Evolutionary conservation across 768 basidiomycete species (phyloP).

Genomic region (Erythrobasidium yunnanense): DNA sequence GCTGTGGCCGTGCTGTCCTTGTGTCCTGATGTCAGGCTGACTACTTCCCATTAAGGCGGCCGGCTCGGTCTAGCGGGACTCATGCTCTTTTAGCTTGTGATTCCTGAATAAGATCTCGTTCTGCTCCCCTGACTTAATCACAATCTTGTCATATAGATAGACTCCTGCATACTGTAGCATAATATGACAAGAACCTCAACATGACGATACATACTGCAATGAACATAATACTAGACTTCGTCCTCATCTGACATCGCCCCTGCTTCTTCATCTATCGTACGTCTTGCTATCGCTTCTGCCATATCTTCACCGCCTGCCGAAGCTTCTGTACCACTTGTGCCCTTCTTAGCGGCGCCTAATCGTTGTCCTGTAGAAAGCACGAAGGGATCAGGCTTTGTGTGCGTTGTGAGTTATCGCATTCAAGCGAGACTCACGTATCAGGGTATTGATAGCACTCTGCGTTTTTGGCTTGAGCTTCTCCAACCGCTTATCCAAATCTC

Average conservation of each 20-base stretch:
- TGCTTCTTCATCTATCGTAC: conserved; percentile 20
- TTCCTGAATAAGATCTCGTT: too few species aligned
- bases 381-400: too few species aligned
- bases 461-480: conserved; percentile 75
- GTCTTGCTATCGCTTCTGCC: conserved; percentile 15
- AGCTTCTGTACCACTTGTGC: conserved; percentile 10
- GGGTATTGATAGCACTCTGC: conserved; percentile 78
- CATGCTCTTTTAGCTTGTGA: too few species aligned
- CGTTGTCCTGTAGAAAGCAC: conserved; percentile 15
- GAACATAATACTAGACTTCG: conserved; percentile 4
- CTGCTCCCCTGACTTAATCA: too few species aligned
- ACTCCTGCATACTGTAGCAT: too few species aligned
- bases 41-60: too few species aligned
- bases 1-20: too few species aligned
- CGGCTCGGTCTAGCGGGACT: too few species aligned
- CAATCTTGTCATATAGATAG: too few species aligned
- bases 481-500: conserved; percentile 69
- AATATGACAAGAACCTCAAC: too few species aligned
- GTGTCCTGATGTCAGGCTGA: too few species aligned
- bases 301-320: conserved; percentile 19
- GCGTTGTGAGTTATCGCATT: background rate
- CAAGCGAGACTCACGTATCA: conserved; percentile 63
- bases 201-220: too few species aligned
- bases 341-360: conserved; percentile 12
- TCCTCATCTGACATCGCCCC: conserved; percentile 23